Base-by-base conservation (phyloP, 768 basidiomycete species). In the Lactifluus piperatus region DNA sequence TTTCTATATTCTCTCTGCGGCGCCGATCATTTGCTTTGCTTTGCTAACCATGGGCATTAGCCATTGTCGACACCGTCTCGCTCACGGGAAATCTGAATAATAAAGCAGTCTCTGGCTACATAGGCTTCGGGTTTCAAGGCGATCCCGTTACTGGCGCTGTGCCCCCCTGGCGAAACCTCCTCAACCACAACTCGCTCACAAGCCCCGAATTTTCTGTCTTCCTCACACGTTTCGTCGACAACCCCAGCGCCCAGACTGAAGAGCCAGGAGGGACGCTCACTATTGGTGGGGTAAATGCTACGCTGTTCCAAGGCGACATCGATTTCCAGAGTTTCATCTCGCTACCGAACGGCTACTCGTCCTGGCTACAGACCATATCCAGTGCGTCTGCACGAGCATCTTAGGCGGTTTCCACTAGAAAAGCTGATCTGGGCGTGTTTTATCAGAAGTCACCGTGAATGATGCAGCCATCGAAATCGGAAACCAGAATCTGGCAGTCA, bases 71-170 rank as follows among this genome's bases (percentile, higher is more conserved):
- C 36, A 47, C 67, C n/a, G n/a, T n/a, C n/a, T n/a, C n/a, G 2
- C 75, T 86, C 16, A 74, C 84, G 0, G 36, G 47, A 0, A 68
- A 68, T 4, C 71, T 90, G 1, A 71, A 88, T 27, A 68, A 71
- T 24, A 78, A 78, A 5, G 58, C 71, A 1, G 72, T 83, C 0
- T 82, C 86, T 0, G 89, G 89, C 24, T 83, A 91, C 66, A 75
- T 92, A 76, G 89, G 89, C 16, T 79, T 92, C 43, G 89, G 83
- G 0, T 92, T 87, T 65, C 41, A 73, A 20, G 60, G 76, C n/a
- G 77, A 91, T 47, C 78, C 88, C 0, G 72, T 75, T 11, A 85
- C 86, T 14, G 62, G 68, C 1, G 68, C 81, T 0, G 71, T 69
- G 0, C 89, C 89, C 0, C 86, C 89, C 69, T 90, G 88, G 87